Evolutionary conservation across 2,329 filamentous ascomycete genomes (phyloP).

Genomic region (Neopestalotiopsis sp.): DNA sequence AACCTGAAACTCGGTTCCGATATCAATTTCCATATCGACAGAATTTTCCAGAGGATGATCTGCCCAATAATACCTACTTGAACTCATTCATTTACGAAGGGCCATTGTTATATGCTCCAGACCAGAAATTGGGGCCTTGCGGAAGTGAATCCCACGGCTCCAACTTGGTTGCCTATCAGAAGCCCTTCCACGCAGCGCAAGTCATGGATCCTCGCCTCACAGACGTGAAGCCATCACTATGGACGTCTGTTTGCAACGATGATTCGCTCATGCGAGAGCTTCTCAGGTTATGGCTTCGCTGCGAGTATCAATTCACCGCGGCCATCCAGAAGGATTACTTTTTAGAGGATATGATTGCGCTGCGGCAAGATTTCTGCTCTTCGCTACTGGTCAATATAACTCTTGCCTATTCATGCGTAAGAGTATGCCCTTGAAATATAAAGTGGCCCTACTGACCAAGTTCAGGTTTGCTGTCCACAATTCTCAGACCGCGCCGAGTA

Average conservation of each 20-base stretch:
- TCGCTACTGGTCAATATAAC: slow-evolving; percentile 43
- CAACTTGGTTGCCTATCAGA: slow-evolving; percentile 31
- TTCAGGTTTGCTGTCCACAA: slow-evolving; percentile 34
- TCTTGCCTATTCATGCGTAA: slow-evolving; percentile 42
- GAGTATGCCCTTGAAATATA: slow-evolving; percentile 19
- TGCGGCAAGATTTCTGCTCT: slow-evolving; percentile 41
- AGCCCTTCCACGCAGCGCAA: slow-evolving; percentile 41
- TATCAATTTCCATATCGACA: slow-evolving; percentile 44
- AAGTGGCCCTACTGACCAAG: neutral
- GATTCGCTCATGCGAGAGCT: slow-evolving; percentile 41
- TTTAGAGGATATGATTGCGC: slow-evolving; percentile 41
- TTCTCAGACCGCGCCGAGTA: slow-evolving; percentile 34
- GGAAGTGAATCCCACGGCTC: neutral
- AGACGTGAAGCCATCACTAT: slow-evolving; percentile 35
- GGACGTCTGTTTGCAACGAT: slow-evolving; percentile 42
- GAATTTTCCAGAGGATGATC: slow-evolving; percentile 36
- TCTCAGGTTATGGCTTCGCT: slow-evolving; percentile 32
- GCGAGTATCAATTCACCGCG: slow-evolving; percentile 42
- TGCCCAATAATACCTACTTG: slow-evolving; percentile 33
- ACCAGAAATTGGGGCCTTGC: neutral
- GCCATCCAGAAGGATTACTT: slow-evolving; percentile 46
- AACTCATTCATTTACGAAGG: slow-evolving; percentile 35
- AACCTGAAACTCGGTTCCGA: slow-evolving; percentile 42
- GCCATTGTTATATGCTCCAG: slow-evolving; percentile 20
- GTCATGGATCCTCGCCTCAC: slow-evolving; percentile 39